Evolutionary conservation across 2,329 filamentous ascomycete species (phyloP), one percentile per base, ranked within the genome.

Genomic region (Beauveria varroae): DNA sequence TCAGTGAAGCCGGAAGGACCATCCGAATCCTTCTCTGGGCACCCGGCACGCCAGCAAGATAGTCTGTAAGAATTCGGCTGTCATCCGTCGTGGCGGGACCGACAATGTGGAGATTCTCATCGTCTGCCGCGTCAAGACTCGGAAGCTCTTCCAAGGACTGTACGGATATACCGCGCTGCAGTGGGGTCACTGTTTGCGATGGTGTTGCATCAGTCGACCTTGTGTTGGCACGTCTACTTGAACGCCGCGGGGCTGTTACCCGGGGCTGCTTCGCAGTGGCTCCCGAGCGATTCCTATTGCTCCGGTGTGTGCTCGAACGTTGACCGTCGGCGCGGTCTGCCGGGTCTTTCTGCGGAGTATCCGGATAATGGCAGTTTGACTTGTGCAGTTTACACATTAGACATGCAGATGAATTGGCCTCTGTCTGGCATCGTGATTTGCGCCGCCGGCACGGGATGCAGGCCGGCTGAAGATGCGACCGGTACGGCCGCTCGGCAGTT

Each of bases 391-490:
- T 79, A 69, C 84, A 87, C 67, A 86, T 77, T 9, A 85, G 71
- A 66, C 84, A 87, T 8, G 76, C 76, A 57, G 79, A 73, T 2
- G 79, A 76, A 5, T 78, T 76, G 16, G 80, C 72, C 66, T 85
- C 82, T 30, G 83, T 79, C 20, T 83, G 84, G 68, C 85, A 87
- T 65, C 85, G 77, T 2, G 83, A 84, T 69, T 86, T 86, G 63
- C 85, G 79, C 63, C 79, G 79, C 58, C 85, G 78, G 67, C 85
- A 87, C 16, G 83, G 74, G 57, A 83, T 73, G 71, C 85, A 87
- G 9, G 84, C 84, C 55, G 84, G 82, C 44, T 81, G 79, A 63
- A 84, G 79, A 71, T 86, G 84, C 8, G 84, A 86, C 63, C 84
- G 76, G 67, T 86, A 86, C 3, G 84, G 84, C 50, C 84, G 65